phyloP scores from a whole-genome alignment of 2,329 filamentous ascomycete species.

The Pseudogymnoascus sp. region DNA sequence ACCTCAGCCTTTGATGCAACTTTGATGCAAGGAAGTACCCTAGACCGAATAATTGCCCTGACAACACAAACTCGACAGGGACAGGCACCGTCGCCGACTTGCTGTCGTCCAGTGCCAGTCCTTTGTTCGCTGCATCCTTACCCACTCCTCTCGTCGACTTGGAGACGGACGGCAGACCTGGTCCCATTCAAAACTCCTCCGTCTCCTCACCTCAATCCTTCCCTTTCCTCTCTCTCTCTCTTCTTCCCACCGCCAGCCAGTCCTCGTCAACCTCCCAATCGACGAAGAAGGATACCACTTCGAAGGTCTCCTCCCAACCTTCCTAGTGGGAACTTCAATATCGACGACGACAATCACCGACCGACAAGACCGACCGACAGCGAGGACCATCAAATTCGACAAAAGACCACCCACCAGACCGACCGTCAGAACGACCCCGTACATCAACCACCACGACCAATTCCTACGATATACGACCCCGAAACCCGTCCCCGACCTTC shows the following conservation, averaged over 20 bases:
- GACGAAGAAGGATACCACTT: conserved; percentile 7
- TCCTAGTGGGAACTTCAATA: conserved; percentile 5
- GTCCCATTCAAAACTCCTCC: conserved; percentile 6
- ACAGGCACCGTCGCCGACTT: not conserved
- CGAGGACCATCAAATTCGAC: not conserved
- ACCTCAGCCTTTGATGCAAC: not conserved
- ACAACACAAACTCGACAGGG: conserved; percentile 8
- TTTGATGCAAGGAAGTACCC: conserved; percentile 1
- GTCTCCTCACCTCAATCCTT: not conserved
- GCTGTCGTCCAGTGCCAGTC: conserved; percentile 4
- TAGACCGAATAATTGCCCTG: conserved; percentile 8
- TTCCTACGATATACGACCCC: conserved; percentile 8
- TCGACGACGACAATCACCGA: not conserved
- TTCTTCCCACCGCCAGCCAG: not conserved
- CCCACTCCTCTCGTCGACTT: conserved; percentile 8
- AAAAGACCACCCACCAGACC: not conserved
- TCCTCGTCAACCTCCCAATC: not conserved
- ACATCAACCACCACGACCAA: not conserved
- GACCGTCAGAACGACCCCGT: not conserved
- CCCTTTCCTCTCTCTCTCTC: not conserved
- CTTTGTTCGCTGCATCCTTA: not conserved
- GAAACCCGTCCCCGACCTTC: not conserved
- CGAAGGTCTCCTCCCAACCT: conserved; percentile 8
- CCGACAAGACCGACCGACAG: not conserved
- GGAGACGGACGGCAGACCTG: not conserved